Evolutionary conservation across 306 rosid species (phyloP).

Genomic region (Gynostemma pentaphyllum): DNA sequence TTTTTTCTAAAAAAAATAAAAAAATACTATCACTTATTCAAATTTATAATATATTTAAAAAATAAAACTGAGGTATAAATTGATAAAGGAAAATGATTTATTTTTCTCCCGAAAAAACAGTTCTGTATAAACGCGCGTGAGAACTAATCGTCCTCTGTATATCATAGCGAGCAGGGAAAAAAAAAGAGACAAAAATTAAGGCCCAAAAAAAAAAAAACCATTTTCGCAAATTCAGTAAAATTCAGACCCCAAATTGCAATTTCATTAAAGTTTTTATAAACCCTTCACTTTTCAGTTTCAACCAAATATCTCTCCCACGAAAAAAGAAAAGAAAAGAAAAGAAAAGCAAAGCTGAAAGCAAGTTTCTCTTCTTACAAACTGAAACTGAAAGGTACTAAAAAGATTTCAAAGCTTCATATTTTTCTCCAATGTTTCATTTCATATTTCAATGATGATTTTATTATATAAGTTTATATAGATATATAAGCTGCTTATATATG

Average conservation of each 20-base stretch:
- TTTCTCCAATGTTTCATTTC: conserved; percentile 8
- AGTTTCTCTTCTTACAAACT: conserved; percentile 3
- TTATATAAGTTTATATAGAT: neutral
- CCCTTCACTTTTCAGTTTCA: neutral
- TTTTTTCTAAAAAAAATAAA: too few species aligned
- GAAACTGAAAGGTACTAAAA: conserved; percentile 22
- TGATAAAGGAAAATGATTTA: too few species aligned
- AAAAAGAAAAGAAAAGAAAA: neutral
- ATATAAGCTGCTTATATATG: neutral
- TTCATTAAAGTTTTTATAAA: neutral
- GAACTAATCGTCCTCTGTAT: neutral
- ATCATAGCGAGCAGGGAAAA: neutral
- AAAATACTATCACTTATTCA: too few species aligned
- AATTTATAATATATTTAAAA: too few species aligned
- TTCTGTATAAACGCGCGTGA: conserved; percentile 3
- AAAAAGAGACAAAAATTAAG: neutral
- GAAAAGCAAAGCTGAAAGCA: neutral
- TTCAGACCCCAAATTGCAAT: conserved; percentile 1
- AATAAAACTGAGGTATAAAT: too few species aligned
- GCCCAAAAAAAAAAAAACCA: neutral
- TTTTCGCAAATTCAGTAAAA: conserved; percentile 5
- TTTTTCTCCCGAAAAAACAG: too few species aligned
- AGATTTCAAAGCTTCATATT: conserved; percentile 9
- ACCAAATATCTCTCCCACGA: conserved; percentile 16
- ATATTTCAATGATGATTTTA: neutral